phyloP scores from a whole-genome alignment of 257 asterid genomes.

The Solanum pinnatisectum region DNA sequence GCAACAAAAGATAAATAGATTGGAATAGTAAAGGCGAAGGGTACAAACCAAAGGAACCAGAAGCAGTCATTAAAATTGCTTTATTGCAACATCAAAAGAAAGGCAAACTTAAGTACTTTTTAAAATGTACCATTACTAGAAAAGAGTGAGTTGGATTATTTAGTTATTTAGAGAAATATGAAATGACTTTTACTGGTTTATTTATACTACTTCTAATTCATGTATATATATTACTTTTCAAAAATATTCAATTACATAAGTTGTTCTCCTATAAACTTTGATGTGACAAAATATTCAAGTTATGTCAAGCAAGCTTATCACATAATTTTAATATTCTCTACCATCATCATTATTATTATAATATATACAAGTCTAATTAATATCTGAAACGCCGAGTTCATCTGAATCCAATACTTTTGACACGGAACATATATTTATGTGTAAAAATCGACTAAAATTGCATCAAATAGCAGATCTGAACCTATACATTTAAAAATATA shows the following conservation, averaged over 20 bases:
- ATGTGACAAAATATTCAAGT: neutral
- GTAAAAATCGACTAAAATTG: neutral
- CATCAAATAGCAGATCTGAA: neutral
- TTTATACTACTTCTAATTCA: neutral
- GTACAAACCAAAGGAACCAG: constrained; percentile 3
- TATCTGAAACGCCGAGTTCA: neutral
- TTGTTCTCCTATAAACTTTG: neutral
- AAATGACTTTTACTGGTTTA: neutral
- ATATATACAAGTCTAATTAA: neutral
- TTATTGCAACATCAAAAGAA: constrained; percentile 33
- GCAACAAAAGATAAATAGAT: neutral
- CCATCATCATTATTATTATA: neutral
- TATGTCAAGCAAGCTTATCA: neutral
- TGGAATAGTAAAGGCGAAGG: constrained; percentile 15
- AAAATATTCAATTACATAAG: neutral
- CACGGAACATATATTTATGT: neutral
- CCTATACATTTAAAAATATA: neutral
- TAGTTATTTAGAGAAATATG: neutral
- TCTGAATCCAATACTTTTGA: neutral
- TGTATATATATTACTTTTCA: neutral
- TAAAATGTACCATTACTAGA: constrained; percentile 16
- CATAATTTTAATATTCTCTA: neutral
- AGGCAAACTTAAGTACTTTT: constrained; percentile 19
- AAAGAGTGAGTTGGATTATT: constrained; percentile 16
- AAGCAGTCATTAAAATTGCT: constrained; percentile 13